Conservation (phyloP, 225 moss, liverwort and hornwort species). For the Polytrichum commune region DNA sequence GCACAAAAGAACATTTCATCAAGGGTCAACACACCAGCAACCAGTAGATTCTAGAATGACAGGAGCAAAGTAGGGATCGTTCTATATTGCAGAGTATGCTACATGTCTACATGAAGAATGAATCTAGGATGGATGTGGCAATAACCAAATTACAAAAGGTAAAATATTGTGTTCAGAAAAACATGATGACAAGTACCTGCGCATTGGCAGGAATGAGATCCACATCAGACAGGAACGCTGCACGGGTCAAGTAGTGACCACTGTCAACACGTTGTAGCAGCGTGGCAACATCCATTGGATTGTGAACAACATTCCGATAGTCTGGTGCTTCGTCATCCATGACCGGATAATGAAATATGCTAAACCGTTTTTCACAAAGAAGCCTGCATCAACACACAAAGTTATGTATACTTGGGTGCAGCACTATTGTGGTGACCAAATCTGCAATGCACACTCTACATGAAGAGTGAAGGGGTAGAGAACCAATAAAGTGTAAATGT, state of each 20-base stretch:
- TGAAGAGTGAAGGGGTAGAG: too few relatives aligned
- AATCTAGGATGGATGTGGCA: too few relatives aligned
- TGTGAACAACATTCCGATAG: slow-evolving; percentile 71
- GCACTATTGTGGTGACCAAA: too few relatives aligned
- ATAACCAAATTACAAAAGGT: too few relatives aligned
- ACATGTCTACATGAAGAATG: background rate
- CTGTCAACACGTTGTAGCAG: slow-evolving; percentile 74
- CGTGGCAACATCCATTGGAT: slow-evolving; percentile 84
- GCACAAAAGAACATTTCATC: slow-evolving; percentile 20
- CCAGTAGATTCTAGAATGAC: background rate
- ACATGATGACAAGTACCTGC: slow-evolving; percentile 30
- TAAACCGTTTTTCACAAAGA: slow-evolving; percentile 71
- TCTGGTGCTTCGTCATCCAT: slow-evolving; percentile 80
- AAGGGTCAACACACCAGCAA: background rate
- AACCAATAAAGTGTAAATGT: too few relatives aligned
- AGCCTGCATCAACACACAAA: slow-evolving; percentile 34
- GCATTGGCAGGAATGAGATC: slow-evolving; percentile 71
- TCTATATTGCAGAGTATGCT: background rate
- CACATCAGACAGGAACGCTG: slow-evolving; percentile 30
- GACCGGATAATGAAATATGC: slow-evolving; percentile 79
- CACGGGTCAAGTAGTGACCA: slow-evolving; percentile 46
- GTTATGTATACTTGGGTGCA: background rate
- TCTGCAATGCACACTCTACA: too few relatives aligned
- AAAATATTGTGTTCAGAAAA: too few relatives aligned
- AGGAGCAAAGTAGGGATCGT: background rate